These are phyloP conservation scores for Aspergillus aculeatinus DNA, from an alignment of 2,329 filamentous ascomycete genomes.

Conservation along the genomic window DNA sequence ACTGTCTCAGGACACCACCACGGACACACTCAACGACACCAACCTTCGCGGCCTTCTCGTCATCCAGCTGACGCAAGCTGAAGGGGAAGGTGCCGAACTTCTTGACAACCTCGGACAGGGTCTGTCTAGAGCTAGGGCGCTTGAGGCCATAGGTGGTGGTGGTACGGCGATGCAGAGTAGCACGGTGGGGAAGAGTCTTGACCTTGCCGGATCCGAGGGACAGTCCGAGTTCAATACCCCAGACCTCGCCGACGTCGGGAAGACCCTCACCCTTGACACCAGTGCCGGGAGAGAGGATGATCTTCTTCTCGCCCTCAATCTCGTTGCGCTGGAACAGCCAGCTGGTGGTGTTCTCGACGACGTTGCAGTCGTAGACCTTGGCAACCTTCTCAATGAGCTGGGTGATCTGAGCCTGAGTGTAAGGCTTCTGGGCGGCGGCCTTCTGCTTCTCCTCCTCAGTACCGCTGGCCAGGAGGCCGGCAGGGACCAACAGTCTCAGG, in stretches of 20 bases:
- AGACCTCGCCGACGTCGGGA: slow-evolving; percentile 88
- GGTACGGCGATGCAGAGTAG: slow-evolving; percentile 91
- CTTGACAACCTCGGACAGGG: slow-evolving; percentile 91
- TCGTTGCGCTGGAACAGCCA: slow-evolving; percentile 97
- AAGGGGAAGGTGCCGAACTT: slow-evolving; percentile 98
- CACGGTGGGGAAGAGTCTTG: slow-evolving; percentile 82
- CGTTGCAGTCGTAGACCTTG: slow-evolving; percentile 84
- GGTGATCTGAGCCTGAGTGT: slow-evolving; percentile 83
- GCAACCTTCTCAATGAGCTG: slow-evolving; percentile 85
- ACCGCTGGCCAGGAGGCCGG: slow-evolving; percentile 77
- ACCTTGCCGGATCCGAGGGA: slow-evolving; percentile 90
- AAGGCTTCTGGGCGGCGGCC: slow-evolving; percentile 76
- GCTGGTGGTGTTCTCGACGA: slow-evolving; percentile 97
- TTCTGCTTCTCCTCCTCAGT: slow-evolving; percentile 96
- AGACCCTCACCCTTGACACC: slow-evolving; percentile 86
- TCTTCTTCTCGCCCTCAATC: slow-evolving; percentile 98
- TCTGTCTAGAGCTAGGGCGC: slow-evolving; percentile 87
- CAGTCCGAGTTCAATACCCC: slow-evolving; percentile 95
- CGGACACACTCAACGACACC: slow-evolving; percentile 96
- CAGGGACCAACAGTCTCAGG: slow-evolving; percentile 83
- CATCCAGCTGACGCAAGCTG: slow-evolving; percentile 92
- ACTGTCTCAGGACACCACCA: slow-evolving; percentile 87
- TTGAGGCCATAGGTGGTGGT: slow-evolving; percentile 89
- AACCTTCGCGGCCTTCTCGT: slow-evolving; percentile 92
- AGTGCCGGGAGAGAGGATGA: slow-evolving; percentile 78